Base-by-base conservation (phyloP, 1,284 basidiomycete species). In the Heliocybe sulcata region DNA sequence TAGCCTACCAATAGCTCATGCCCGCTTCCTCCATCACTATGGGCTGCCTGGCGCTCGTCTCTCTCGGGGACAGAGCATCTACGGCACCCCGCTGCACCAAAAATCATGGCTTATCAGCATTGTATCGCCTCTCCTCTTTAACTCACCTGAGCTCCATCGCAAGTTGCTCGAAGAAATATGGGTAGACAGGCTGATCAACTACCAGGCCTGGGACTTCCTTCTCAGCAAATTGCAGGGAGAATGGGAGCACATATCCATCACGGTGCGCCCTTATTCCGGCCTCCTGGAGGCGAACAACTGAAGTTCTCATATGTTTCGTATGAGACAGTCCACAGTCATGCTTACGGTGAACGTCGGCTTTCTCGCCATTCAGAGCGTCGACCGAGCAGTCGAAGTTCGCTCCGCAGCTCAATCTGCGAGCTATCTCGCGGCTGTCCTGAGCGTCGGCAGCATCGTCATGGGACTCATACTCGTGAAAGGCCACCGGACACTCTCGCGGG, bases 271-370 rank as follows among this genome's bases (percentile, higher is more conserved):
- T 4, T 6, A 31, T 60, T 11, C 19, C 9, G 14, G 2, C 22
- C 14, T 22, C 10, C 11, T 6, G 38, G 8, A 9, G n/a, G 16
- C 29, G 4, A 12, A 6, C 12, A 31, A 4, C 12, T 31, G 12
- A n/a, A 48, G 8, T 45, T 23, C 2, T 19, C 33, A 19, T 48
- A 38, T 38, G 45, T 33, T 22, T 14, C 45, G 25, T 51, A 3
- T 31, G 29, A 12, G 12, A 31, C 20, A 77, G 74, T 66, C 74
- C 0, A 68, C 72, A 1, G 74, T 76, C 3, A 64, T 77, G 8
- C 57, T 77, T 52, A 70, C 68, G 2, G 73, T 69, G 14, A 75
- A 77, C 45, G 71, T 76, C 1, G 67, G 64, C 0, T 70, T 77
- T 42, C 66, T 77, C 4, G 67, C 71, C 0, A 73, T 74, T 42